Evolutionary conservation across 1,139 yeast genomes (phyloP).

Genomic region (Tardiomyces blankii): DNA sequence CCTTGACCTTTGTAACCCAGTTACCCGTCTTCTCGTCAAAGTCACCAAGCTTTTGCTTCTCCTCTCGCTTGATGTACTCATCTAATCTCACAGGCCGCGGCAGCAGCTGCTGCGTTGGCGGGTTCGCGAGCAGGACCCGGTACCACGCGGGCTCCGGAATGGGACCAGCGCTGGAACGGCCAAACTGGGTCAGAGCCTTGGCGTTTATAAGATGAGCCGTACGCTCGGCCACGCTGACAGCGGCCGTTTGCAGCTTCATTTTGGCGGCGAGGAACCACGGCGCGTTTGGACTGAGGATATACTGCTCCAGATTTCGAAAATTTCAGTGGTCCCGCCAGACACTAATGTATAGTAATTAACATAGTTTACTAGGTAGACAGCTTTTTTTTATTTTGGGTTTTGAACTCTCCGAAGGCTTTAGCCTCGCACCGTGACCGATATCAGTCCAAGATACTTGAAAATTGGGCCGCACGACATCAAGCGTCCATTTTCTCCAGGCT

Average conservation of each 20-base stretch:
- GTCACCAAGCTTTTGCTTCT: background rate
- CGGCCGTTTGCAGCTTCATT: constrained; percentile 62
- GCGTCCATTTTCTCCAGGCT: too few species aligned
- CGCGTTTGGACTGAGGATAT: too few species aligned
- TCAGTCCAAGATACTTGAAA: too few species aligned
- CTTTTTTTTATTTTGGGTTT: too few species aligned
- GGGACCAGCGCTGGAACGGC: constrained; percentile 7
- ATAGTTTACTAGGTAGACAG: too few species aligned
- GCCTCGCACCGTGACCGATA: too few species aligned
- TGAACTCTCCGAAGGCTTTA: too few species aligned
- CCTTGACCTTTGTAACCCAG: constrained; percentile 9
- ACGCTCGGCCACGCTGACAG: constrained; percentile 62
- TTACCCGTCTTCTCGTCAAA: background rate
- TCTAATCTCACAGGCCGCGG: background rate
- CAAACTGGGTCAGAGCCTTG: constrained; percentile 26
- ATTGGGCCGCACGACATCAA: too few species aligned
- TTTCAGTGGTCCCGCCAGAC: background rate
- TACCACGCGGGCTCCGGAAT: constrained; percentile 76
- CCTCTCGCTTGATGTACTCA: background rate
- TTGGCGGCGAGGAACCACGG: background rate
- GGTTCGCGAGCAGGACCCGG: constrained; percentile 67
- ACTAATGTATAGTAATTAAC: too few species aligned
- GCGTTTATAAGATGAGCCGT: constrained; percentile 61
- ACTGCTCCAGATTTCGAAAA: background rate
- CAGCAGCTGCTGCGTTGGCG: constrained; percentile 54